Conservation (phyloP, 345 rosid species). For the Populus davidiana region DNA sequence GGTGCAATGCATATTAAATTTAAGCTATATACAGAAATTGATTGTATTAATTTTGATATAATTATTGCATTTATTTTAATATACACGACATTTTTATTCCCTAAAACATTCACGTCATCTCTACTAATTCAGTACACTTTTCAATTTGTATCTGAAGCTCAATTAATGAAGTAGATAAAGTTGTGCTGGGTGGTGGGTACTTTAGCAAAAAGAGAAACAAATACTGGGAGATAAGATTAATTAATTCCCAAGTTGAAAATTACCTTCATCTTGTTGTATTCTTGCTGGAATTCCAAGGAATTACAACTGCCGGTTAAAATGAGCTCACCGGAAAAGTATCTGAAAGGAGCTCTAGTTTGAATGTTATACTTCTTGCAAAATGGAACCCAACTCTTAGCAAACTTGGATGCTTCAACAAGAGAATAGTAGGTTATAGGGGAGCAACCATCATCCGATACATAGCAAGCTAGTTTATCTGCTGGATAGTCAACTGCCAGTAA, state of each 20-base stretch:
- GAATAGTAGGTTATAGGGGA: constrained; percentile 57
- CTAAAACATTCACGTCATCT: too few species aligned
- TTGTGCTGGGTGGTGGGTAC: too few species aligned
- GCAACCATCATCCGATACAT: constrained; percentile 56
- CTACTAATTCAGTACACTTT: too few species aligned
- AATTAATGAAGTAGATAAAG: too few species aligned
- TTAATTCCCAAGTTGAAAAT: not conserved
- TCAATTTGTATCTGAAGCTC: too few species aligned
- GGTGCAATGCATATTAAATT: too few species aligned
- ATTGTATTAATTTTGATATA: too few species aligned
- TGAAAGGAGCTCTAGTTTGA: constrained; percentile 63
- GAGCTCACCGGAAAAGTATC: constrained; percentile 36
- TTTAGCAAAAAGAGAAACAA: not conserved
- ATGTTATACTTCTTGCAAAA: constrained; percentile 51
- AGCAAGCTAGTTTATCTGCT: constrained; percentile 47
- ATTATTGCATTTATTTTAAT: too few species aligned
- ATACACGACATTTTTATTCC: too few species aligned
- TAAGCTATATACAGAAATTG: too few species aligned
- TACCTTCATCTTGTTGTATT: constrained; percentile 52
- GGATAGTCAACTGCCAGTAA: constrained; percentile 61
- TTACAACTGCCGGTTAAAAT: not conserved
- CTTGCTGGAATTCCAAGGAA: constrained; percentile 42
- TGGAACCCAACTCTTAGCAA: constrained; percentile 70
- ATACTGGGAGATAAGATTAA: not conserved
- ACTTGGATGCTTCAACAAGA: constrained; percentile 54